Percentiles rank a stretch among this genome's conserved stretches.
Evolutionary conservation across 2,329 filamentous ascomycete genomes (phyloP).

Genomic region (Helotiales sp.): DNA sequence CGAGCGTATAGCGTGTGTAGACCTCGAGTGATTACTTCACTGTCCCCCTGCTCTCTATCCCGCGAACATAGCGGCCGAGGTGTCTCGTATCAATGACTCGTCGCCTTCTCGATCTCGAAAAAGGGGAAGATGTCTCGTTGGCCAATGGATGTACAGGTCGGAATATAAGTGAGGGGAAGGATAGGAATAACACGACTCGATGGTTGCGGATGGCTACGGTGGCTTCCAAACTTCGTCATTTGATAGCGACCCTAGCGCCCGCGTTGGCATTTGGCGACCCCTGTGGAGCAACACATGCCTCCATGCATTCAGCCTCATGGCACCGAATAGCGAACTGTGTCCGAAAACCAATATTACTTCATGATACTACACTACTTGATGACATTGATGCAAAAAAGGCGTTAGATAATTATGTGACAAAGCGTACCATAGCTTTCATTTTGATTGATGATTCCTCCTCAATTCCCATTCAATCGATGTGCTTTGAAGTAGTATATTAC

Average conservation of each 20-base stretch:
- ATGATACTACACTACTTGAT: too few relatives aligned
- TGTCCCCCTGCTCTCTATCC: not conserved
- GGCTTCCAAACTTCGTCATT: slow-evolving; percentile 13
- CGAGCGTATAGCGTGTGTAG: too few relatives aligned
- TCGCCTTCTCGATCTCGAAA: too few relatives aligned
- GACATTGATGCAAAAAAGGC: too few relatives aligned
- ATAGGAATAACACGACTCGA: not conserved
- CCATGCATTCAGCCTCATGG: slow-evolving; percentile 2
- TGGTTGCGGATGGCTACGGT: slow-evolving; percentile 4
- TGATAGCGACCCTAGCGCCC: slow-evolving; percentile 1
- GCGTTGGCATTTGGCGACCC: not conserved
- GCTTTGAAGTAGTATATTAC: not conserved
- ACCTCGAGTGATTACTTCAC: not conserved
- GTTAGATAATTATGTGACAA: not conserved
- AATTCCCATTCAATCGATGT: not conserved
- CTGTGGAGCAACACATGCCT: not conserved
- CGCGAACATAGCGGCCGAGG: not conserved
- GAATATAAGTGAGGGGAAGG: too few relatives aligned
- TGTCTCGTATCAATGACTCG: not conserved
- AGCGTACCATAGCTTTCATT: not conserved
- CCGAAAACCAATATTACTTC: too few relatives aligned
- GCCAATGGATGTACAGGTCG: too few relatives aligned
- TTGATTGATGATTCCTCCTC: not conserved
- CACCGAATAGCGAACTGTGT: too few relatives aligned
- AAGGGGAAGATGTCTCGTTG: too few relatives aligned